A percentile compares a stretch with the other conserved stretches of the same genome.
phyloP scores from a whole-genome alignment of 1,139 yeast species.

The Scheffersomyces lignicola region DNA sequence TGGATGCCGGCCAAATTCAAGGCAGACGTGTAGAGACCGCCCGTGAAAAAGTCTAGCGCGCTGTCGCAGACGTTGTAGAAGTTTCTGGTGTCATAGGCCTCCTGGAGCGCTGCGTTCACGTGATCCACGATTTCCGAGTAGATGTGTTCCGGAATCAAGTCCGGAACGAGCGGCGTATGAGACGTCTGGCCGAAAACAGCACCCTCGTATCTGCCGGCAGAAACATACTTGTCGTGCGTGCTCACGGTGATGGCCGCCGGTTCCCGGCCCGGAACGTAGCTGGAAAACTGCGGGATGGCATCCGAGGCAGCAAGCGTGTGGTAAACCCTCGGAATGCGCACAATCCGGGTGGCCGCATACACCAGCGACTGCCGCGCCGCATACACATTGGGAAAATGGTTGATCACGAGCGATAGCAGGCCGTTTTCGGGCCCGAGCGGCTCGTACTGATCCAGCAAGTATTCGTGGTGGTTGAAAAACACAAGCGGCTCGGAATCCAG shows the following conservation, averaged over 20 bases:
- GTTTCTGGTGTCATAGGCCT: constrained; percentile 41
- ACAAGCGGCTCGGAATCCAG: no score
- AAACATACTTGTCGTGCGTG: constrained; percentile 20
- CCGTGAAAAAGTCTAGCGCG: constrained; percentile 48
- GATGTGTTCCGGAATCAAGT: constrained; percentile 34
- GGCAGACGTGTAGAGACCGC: constrained; percentile 27
- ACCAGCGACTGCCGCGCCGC: constrained; percentile 23
- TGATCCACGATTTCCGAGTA: constrained; percentile 38
- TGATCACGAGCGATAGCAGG: constrained; percentile 43
- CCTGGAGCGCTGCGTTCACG: constrained; percentile 45
- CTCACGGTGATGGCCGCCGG: constrained; percentile 54
- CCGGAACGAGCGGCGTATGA: constrained; percentile 52
- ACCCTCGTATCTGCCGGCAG: constrained; percentile 39
- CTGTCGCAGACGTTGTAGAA: constrained; percentile 39
- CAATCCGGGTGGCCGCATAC: constrained; percentile 50
- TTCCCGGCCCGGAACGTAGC: constrained; percentile 60
- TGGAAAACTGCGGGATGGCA: constrained; percentile 60
- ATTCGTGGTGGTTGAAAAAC: constrained; percentile 72
- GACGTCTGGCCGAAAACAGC: constrained; percentile 54
- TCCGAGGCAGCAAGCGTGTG: constrained; percentile 27
- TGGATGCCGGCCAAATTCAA: constrained; percentile 17
- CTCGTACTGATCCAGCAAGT: constrained; percentile 27
- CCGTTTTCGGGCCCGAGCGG: constrained; percentile 20
- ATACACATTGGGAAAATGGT: constrained; percentile 65
- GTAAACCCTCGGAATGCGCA: constrained; percentile 61